Evolutionary conservation across 306 rosid species (phyloP), one percentile per base, ranked within the genome.

Genomic region (Sesbania bispinosa): DNA sequence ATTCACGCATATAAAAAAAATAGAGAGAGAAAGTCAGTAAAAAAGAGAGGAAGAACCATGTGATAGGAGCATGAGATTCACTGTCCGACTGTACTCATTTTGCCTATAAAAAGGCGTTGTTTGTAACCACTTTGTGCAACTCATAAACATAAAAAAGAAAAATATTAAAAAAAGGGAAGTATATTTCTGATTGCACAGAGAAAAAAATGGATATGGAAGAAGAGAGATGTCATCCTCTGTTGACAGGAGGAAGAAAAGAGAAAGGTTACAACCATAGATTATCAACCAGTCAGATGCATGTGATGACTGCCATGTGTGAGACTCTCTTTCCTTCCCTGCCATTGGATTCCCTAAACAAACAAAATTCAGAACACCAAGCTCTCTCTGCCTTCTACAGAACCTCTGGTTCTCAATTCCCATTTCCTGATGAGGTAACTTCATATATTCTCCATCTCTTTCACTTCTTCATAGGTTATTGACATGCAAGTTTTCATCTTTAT

Each of bases 351-450:
- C 60, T 58, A 4, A 65, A 43, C 58, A 38, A 59, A 2, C 58
- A 76, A 26, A 38, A 7, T 60, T 73, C 81, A 41, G 47, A 23
- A 21, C 10, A 76, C 43, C 67, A 71, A 19, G 2, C 82, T 20
- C 85, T 84, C 51, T 78, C 20, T 3, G 27, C 81, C 32, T 84
- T 84, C 77, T 85, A 77, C 80, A n/a, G 2, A 46, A 55, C 86
- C 50, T 90, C 92, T 69, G 94, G 81, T 35, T 85, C 94, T 67
- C 84, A 80, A 6, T 2, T 62, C 20, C 88, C 98, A 13, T 46
- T 88, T 21, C 97, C 97, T 10, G 88, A 90, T 60, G 96, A 93
- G 96, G 97, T 89, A 4, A n/a, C 47, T n/a, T 21, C 48, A 1
- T 29, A 2, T 5, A 1, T 7, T 59, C 15, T 18, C 10, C 10